phyloP scores from a whole-genome alignment of 768 basidiomycete species.

The Asterophora lycoperdoides region DNA sequence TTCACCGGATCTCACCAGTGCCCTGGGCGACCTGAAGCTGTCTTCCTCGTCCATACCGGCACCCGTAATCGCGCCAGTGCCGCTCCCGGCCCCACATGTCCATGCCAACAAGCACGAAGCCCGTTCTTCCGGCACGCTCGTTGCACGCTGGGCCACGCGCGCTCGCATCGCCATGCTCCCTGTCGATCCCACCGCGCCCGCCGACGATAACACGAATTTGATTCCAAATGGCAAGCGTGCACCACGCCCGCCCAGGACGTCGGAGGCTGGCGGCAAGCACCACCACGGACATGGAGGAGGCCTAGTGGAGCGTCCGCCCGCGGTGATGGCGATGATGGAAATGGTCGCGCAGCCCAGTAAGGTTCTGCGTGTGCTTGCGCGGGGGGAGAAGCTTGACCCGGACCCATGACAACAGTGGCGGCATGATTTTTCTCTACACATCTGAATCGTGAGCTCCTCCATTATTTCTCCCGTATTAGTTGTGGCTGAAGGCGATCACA shows the following conservation, averaged over 20 bases:
- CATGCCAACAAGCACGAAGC: slow-evolving; percentile 58
- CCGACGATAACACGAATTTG: slow-evolving; percentile 19
- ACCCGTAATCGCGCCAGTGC: slow-evolving; percentile 48
- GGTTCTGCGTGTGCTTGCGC: slow-evolving; percentile 74
- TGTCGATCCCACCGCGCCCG: slow-evolving; percentile 41
- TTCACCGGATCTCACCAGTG: slow-evolving; percentile 30
- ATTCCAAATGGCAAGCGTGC: no score
- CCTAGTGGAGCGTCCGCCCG: slow-evolving; percentile 73
- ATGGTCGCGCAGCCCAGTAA: slow-evolving; percentile 68
- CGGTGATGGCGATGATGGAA: slow-evolving; percentile 81
- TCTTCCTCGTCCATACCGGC: slow-evolving; percentile 24
- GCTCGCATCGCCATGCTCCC: slow-evolving; percentile 57
- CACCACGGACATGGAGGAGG: slow-evolving; percentile 22
- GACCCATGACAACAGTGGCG: slow-evolving; percentile 20
- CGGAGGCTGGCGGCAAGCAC: background rate
- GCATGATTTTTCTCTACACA: no score
- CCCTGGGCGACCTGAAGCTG: slow-evolving; percentile 21
- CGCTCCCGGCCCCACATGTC: slow-evolving; percentile 56
- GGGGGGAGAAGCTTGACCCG: slow-evolving; percentile 78
- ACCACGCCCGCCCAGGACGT: slow-evolving; percentile 4
- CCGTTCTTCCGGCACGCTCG: slow-evolving; percentile 58
- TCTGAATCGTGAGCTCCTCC: background rate
- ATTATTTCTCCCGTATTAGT: background rate
- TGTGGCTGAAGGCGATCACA: background rate
- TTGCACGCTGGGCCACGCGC: slow-evolving; percentile 62